Percentiles rank a stretch among this genome's conserved stretches.
Evolutionary conservation across 768 basidiomycete genomes (phyloP).

Genomic region (Hemileccinum rubropunctum): DNA sequence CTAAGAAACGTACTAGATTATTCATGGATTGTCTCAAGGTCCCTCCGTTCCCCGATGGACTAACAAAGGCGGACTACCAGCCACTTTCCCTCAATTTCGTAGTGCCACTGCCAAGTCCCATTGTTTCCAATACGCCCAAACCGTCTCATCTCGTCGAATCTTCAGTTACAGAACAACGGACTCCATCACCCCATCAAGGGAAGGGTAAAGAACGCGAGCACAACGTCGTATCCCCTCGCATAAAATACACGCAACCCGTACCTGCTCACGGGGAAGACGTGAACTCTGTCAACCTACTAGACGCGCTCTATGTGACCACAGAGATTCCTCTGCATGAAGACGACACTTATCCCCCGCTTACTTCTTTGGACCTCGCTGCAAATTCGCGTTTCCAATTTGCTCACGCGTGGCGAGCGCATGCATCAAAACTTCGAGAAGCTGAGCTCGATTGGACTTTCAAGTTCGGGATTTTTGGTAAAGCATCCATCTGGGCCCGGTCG

Average conservation of each 20-base stretch:
- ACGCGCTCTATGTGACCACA: slow-evolving; percentile 9
- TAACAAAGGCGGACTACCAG: slow-evolving; percentile 20
- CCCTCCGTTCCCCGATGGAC: slow-evolving; percentile 22
- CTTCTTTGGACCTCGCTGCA: slow-evolving; percentile 8
- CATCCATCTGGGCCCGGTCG: slow-evolving; percentile 4
- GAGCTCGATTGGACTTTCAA: slow-evolving; percentile 6
- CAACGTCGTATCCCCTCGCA: not conserved
- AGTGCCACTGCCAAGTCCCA: not conserved
- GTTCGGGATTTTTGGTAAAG: not conserved
- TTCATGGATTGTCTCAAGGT: slow-evolving; percentile 18
- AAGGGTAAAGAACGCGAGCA: slow-evolving; percentile 26
- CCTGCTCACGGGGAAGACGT: not conserved
- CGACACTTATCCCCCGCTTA: slow-evolving; percentile 18
- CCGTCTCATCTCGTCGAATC: not conserved
- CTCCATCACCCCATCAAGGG: not conserved
- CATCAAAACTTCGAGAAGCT: slow-evolving; percentile 9
- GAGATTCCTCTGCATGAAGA: slow-evolving; percentile 15
- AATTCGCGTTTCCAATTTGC: slow-evolving; percentile 27
- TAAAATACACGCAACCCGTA: not conserved
- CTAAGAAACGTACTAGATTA: slow-evolving; percentile 8
- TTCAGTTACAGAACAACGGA: not conserved
- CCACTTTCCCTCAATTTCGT: not conserved
- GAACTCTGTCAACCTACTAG: not conserved
- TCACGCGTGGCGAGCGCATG: slow-evolving; percentile 16
- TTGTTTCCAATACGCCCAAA: not conserved